Percentiles rank a stretch among this genome's conserved stretches.
Conservation (phyloP, 345 rosid genomes). For the Brassica rapa region DNA sequence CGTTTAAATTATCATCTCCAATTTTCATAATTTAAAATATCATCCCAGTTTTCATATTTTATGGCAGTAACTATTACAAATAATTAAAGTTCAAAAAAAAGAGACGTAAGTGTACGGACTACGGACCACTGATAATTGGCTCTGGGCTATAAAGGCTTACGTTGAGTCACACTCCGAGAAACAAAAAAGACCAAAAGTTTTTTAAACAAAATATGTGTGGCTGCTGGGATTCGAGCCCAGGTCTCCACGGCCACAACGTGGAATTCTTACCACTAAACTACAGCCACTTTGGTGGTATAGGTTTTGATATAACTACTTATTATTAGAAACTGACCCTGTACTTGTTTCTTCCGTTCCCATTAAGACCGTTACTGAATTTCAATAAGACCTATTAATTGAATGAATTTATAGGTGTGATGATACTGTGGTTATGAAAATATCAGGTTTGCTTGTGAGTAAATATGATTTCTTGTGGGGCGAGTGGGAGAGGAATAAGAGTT, state of each 20-base stretch:
- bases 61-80: not conserved
- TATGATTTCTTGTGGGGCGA: too few relatives aligned
- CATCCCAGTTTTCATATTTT: not conserved
- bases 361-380: not conserved
- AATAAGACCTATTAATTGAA: too few relatives aligned
- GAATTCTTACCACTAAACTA: conserved; percentile 45
- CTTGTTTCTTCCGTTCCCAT: not conserved
- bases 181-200: conserved; percentile 44
- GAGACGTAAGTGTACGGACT: not conserved
- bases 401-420: too few relatives aligned
- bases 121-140: not conserved
- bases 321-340: not conserved
- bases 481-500: too few relatives aligned
- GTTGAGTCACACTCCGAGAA: not conserved
- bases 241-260: conserved; percentile 92
- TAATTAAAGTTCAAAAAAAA: too few relatives aligned
- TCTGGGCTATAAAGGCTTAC: not conserved
- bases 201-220: conserved; percentile 45
- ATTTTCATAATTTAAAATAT: not conserved
- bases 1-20: conserved; percentile 53
- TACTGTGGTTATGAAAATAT: too few relatives aligned
- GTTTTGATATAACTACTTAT: too few relatives aligned
- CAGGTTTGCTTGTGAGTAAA: too few relatives aligned
- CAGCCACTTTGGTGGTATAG: not conserved
- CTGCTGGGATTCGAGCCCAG: conserved; percentile 93